Evolutionary conservation across 2,329 filamentous ascomycete species (phyloP).

Genomic region (Colletotrichum kahawae): DNA sequence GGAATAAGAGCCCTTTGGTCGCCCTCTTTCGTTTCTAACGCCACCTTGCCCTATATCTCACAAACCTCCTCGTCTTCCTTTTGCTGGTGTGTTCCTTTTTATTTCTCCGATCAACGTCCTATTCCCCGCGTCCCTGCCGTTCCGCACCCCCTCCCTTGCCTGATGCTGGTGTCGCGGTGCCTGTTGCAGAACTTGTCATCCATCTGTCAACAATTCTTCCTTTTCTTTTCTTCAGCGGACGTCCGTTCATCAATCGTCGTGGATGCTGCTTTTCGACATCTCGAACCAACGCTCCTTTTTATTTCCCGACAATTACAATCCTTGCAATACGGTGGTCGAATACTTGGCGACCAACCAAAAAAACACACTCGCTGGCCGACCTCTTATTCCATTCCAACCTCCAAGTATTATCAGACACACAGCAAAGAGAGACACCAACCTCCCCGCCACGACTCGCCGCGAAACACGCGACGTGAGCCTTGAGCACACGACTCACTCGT

Average conservation of each 20-base stretch:
- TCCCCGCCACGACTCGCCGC: not conserved
- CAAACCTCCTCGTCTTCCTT: not conserved
- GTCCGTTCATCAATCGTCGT: not conserved
- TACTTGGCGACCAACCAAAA: not conserved
- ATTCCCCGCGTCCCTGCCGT: not conserved
- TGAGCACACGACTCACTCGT: not conserved
- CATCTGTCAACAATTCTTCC: not conserved
- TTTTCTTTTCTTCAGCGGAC: not conserved
- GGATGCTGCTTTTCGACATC: not conserved
- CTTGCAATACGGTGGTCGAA: not conserved
- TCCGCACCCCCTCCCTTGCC: not conserved
- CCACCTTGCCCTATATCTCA: conserved; percentile 1
- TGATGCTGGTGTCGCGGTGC: not conserved
- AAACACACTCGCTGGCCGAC: not conserved
- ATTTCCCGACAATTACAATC: not conserved
- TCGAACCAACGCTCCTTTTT: not conserved
- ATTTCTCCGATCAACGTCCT: not conserved
- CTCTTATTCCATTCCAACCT: not conserved
- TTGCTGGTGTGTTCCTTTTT: not conserved
- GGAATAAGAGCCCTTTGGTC: not conserved
- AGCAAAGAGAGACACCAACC: not conserved
- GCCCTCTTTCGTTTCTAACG: conserved; percentile 3
- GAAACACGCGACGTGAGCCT: not conserved
- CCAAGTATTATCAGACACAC: not conserved
- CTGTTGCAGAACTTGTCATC: not conserved